phyloP scores from a whole-genome alignment of 805 yeast genomes.

The Kluyveromyces starmeri region DNA sequence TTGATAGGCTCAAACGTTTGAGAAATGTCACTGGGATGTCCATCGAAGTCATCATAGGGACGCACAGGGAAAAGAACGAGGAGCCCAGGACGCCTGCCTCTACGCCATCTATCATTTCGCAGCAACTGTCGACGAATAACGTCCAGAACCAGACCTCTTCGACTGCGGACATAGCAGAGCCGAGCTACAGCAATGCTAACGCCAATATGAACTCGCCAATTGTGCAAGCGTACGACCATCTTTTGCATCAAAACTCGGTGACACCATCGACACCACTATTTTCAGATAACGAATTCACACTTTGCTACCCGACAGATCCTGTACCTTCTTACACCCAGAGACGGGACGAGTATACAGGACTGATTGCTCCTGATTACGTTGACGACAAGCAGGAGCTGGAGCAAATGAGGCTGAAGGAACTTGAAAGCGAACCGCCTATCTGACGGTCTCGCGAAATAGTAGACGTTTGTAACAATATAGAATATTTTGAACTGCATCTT shows the following conservation, averaged over 20 bases:
- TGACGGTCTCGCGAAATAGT: too few relatives aligned
- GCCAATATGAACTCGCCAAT: not conserved
- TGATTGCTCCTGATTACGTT: constrained; percentile 3
- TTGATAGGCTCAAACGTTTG: constrained; percentile 66
- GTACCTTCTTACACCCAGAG: constrained; percentile 21
- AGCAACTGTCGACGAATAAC: not conserved
- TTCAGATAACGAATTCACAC: not conserved
- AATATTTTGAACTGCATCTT: too few relatives aligned
- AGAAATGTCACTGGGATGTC: constrained; percentile 76
- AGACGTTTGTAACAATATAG: too few relatives aligned
- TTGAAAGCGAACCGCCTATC: constrained; percentile 37
- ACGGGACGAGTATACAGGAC: constrained; percentile 1
- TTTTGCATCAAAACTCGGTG: not conserved
- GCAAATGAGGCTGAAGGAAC: constrained; percentile 27
- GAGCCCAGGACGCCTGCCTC: not conserved
- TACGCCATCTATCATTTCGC: not conserved
- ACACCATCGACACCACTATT: not conserved
- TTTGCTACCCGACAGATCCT: constrained; percentile 6
- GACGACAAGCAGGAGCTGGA: constrained; percentile 36
- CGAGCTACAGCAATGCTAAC: not conserved
- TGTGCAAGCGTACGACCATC: not conserved
- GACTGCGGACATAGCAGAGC: not conserved
- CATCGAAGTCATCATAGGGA: constrained; percentile 73
- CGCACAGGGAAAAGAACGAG: constrained; percentile 38
- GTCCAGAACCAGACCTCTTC: not conserved